Base-by-base conservation (phyloP, 2,329 filamentous ascomycete genomes). In the Fusarium gaditjirri region DNA sequence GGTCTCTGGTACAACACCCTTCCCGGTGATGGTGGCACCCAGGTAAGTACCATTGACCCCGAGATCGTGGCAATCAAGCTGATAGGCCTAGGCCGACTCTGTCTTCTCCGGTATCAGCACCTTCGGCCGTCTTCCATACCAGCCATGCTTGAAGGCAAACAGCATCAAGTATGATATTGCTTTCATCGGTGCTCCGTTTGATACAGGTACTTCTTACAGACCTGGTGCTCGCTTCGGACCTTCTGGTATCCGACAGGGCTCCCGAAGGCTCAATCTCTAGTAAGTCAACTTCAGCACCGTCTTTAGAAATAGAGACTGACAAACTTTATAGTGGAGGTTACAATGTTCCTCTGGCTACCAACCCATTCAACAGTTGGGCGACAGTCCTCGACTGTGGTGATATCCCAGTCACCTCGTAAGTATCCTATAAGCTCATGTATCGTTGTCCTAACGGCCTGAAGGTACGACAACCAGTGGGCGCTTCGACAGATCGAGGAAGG, bases 21-120 rank as follows among this genome's bases (percentile, higher is more conserved):
- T 9, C 94, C 94, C 7, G 94, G 93, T 39, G 94, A 96, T 81
- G 93, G 94, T 31, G 94, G 93, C 61, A 96, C 90, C 42, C 93
- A 96, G 86, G 92, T 93, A 7, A 27, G 55, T 33, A 11, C 4
- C 7, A 10, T 0, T 1, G 5, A 6, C 2, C 10, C 3, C 3
- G 8, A 6, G 6, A 4, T 1, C 4, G 14, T 21, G 10, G 12
- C 10, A 11, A 6, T 5, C 2, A 17, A 13, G 2, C 50, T 75
- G 5, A 74, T 17, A 5, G 0, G 2, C 38, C 1, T 2, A 95
- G 92, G 93, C 93, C 66, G 93, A 97, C 80, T 94, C 93, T 1
- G 93, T 96, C 64, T 97, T 96, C 83, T 95, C 93, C 3, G 94
- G 94, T 33, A 96, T 97, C 77, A 93, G 92, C 2, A 97, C 94